phyloP scores from a whole-genome alignment of 2,329 filamentous ascomycete genomes.

The Polytolypa hystricis region DNA sequence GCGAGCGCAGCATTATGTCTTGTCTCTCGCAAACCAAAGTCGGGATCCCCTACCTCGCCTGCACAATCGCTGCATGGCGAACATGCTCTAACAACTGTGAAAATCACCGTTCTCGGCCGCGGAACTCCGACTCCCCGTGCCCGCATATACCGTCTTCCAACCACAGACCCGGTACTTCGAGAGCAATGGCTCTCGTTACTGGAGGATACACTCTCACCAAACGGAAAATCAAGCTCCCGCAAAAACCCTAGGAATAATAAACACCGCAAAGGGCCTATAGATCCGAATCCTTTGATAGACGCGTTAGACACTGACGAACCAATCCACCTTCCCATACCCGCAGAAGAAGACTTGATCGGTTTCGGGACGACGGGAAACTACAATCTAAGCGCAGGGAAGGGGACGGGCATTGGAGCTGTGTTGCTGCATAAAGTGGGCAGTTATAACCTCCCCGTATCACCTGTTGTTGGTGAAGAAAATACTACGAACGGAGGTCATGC shows the following conservation, averaged over 20 bases:
- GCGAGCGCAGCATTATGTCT: slow-evolving; percentile 27
- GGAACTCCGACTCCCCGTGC: slow-evolving; percentile 63
- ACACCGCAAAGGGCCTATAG: slow-evolving; percentile 14
- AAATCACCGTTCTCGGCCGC: slow-evolving; percentile 55
- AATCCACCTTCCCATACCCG: slow-evolving; percentile 49
- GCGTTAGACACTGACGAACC: slow-evolving; percentile 33
- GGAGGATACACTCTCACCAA: neutral
- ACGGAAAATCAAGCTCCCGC: slow-evolving; percentile 2
- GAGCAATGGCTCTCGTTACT: slow-evolving; percentile 53
- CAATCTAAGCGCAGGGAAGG: slow-evolving; percentile 64
- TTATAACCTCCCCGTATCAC: slow-evolving; percentile 2
- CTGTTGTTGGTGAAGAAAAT: neutral
- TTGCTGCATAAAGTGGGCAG: slow-evolving; percentile 46
- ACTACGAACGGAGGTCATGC: neutral
- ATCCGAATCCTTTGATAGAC: slow-evolving; percentile 38
- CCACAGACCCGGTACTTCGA: slow-evolving; percentile 43
- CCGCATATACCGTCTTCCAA: slow-evolving; percentile 77
- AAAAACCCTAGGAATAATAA: slow-evolving; percentile 15
- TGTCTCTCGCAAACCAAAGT: slow-evolving; percentile 18
- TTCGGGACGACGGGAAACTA: slow-evolving; percentile 85
- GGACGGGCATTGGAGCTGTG: slow-evolving; percentile 64
- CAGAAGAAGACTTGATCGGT: slow-evolving; percentile 65
- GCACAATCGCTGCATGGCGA: slow-evolving; percentile 13
- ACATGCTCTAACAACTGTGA: slow-evolving; percentile 46
- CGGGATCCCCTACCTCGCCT: slow-evolving; percentile 7